Evolutionary conservation across 345 rosid species (phyloP), one percentile per base, ranked within the genome.

Genomic region (Acer campestre): DNA sequence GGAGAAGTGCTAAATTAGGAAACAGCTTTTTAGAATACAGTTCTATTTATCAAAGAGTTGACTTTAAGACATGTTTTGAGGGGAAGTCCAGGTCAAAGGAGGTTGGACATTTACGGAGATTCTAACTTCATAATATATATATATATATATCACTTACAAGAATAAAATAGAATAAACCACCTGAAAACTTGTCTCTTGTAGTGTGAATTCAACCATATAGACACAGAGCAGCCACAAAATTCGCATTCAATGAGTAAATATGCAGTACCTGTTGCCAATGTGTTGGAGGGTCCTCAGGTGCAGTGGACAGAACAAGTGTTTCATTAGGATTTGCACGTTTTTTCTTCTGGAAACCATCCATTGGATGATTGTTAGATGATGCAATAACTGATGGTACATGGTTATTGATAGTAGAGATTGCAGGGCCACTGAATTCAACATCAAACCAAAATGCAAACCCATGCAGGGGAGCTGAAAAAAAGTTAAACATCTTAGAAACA

Each of bases 371-470:
- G 65, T 63, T 66, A 20, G 84, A 88, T 79, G 89, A 38, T 20
- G 78, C 88, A 68, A 71, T 58, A 51, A 82, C 71, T 63, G 80
- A 55, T 49, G 81, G 55, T 53, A 42, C 46, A 70, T 79, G 80
- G 72, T 79, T 75, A 80, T 85, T 85, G 74, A 81, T 61, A 78
- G 89, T 77, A 65, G 85, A 86, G 59, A 82, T 73, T 65, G 90
- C 80, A 35, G 87, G 91, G 74, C 83, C 86, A 46, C 79, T 75
- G 82, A 96, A 96, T 83, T 92, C 97, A 82, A 96, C 97, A 75
- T 96, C 98, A 79, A 96, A 96, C 99, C 99, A 96, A 87, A 96
- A 96, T 4, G 93, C 99, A 89, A 94, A 96, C 71, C 98, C 99
- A 83, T 96, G 98, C 86, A 96, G 80, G 11, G 97, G 97, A 84